Percentiles rank a stretch among this genome's conserved stretches.
Evolutionary conservation across 192 early-diverging fungal genomes (phyloP).

Genomic region (Entrophospora sp.): DNA sequence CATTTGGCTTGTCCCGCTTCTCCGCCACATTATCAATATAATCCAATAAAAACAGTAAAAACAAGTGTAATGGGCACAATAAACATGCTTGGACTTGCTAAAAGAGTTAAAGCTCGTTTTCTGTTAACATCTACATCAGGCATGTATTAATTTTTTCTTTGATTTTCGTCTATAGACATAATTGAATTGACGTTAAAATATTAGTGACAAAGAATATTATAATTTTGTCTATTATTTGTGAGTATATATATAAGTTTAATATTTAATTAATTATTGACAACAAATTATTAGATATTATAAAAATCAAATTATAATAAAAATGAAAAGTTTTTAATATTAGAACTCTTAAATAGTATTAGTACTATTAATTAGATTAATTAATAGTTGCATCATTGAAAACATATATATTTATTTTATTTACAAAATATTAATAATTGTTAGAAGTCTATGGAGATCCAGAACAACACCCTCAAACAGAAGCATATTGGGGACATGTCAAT

Average conservation of each 20-base stretch:
- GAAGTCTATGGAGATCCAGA: constrained; percentile 84
- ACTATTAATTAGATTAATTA: too few relatives aligned
- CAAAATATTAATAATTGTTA: constrained; percentile 20
- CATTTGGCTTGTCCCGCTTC: constrained; percentile 84
- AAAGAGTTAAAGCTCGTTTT: constrained; percentile 70
- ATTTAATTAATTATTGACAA: too few relatives aligned
- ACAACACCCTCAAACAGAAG: constrained; percentile 77
- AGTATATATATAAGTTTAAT: too few relatives aligned
- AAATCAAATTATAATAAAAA: too few relatives aligned
- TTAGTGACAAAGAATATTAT: too few relatives aligned
- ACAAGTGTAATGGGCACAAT: constrained; percentile 78
- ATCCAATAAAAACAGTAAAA: constrained; percentile 80
- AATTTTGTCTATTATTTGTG: too few relatives aligned
- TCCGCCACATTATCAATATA: constrained; percentile 81
- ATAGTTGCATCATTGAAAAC: too few relatives aligned
- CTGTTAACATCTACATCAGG: constrained; percentile 73
- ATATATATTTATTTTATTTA: background rate
- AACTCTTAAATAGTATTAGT: too few relatives aligned
- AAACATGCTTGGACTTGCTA: constrained; percentile 80
- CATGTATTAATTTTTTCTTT: constrained; percentile 22
- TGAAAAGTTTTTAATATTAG: too few relatives aligned
- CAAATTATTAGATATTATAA: too few relatives aligned
- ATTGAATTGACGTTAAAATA: too few relatives aligned
- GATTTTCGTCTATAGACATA: background rate
- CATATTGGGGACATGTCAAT: constrained; percentile 74